Conservation (phyloP, 768 basidiomycete species). For the Boletus speciosus region DNA sequence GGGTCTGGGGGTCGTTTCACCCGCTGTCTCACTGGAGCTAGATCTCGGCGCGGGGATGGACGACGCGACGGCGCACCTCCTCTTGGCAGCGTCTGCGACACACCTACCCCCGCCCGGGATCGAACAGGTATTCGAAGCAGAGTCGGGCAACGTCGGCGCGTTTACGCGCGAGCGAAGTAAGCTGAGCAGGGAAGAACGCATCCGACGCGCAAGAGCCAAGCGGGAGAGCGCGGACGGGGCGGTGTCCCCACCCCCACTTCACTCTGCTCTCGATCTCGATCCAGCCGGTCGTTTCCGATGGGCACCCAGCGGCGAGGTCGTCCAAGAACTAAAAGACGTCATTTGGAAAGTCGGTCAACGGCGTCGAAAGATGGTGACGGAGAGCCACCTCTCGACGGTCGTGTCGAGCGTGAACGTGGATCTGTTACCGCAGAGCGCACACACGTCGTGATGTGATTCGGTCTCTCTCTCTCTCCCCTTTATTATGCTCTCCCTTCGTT, state of each 20-base stretch:
- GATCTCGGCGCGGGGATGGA: conserved; percentile 29
- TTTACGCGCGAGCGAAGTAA: conserved; percentile 61
- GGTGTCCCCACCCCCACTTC: no score
- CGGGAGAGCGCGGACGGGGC: conserved; percentile 28
- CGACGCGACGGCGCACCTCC: conserved; percentile 55
- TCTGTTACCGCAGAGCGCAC: background rate
- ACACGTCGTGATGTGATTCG: background rate
- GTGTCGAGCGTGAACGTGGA: background rate
- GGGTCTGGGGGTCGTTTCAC: conserved; percentile 7
- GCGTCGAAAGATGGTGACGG: conserved; percentile 47
- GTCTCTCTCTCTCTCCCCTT: background rate
- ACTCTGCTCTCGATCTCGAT: conserved; percentile 16
- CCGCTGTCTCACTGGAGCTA: conserved; percentile 12
- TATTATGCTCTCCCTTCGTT: no score
- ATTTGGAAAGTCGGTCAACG: conserved; percentile 83
- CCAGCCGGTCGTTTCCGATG: conserved; percentile 29
- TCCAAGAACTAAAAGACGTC: conserved; percentile 81
- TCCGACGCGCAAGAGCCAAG: conserved; percentile 49
- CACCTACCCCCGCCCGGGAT: conserved; percentile 63
- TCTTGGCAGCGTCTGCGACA: conserved; percentile 46
- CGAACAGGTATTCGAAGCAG: conserved; percentile 83
- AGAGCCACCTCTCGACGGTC: conserved; percentile 10
- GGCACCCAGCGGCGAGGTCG: conserved; percentile 77
- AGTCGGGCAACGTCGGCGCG: conserved; percentile 32
- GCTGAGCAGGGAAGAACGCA: conserved; percentile 72